Evolutionary conservation across 768 basidiomycete genomes (phyloP).

Genomic region (Sarcomyxa edulis): DNA sequence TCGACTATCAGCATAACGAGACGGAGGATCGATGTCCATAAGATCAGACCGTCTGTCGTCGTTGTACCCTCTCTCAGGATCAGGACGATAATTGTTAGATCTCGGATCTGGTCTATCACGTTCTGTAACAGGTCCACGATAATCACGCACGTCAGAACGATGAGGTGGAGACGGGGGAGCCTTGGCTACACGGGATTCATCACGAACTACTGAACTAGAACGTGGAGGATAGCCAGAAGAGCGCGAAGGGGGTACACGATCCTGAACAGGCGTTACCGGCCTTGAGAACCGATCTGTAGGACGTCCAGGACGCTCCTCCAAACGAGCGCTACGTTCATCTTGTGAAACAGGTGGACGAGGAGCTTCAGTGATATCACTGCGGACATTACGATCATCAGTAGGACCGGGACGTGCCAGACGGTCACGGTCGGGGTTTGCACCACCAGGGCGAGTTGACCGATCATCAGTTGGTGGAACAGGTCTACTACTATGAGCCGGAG

Average conservation of each 20-base stretch:
- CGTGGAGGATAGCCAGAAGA: conserved; percentile 5
- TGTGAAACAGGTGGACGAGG: conserved; percentile 10
- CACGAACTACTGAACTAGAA: conserved; percentile 5
- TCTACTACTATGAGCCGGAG: conserved; percentile 14
- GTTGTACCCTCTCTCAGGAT: conserved; percentile 26
- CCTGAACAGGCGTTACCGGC: conserved; percentile 5
- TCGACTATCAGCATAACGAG: conserved; percentile 30
- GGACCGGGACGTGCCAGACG: conserved; percentile 12
- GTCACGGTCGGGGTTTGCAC: conserved; percentile 12
- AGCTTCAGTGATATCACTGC: not conserved
- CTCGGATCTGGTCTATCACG: conserved; percentile 24
- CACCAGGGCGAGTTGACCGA: conserved; percentile 12
- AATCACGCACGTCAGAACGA: conserved; percentile 22
- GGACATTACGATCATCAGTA: conserved; percentile 11
- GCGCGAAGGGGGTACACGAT: conserved; percentile 2
- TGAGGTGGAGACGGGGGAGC: conserved; percentile 17
- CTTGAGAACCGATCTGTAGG: conserved; percentile 7
- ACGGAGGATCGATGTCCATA: conserved; percentile 26
- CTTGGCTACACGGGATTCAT: conserved; percentile 11
- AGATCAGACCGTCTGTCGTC: conserved; percentile 32
- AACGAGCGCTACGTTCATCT: conserved; percentile 12
- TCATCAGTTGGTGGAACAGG: conserved; percentile 12
- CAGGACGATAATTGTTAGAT: conserved; percentile 29
- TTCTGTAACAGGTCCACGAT: conserved; percentile 29
- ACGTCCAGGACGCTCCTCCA: conserved; percentile 18